These are phyloP conservation scores for Lichtheimia ramosa DNA, from an alignment of 371 early-diverging fungal species.

Conservation along the genomic window DNA sequence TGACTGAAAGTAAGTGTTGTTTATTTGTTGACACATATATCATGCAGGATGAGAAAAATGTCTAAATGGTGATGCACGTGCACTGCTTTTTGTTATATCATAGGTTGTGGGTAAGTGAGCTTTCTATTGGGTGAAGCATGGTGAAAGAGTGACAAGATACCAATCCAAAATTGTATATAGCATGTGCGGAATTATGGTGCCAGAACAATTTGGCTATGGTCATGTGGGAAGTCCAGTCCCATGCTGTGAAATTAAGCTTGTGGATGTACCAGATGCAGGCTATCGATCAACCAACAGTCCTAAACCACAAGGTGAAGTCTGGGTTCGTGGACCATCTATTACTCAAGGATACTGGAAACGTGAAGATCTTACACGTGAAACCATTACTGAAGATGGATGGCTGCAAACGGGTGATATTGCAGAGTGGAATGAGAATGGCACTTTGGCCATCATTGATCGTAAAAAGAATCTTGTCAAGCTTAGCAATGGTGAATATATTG, in stretches of 20 bases:
- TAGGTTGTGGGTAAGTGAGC: conserved; percentile 40
- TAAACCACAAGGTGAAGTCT: conserved; percentile 86
- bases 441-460: conserved; percentile 79
- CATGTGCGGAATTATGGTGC: conserved; percentile 67
- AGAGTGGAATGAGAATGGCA: conserved; percentile 70
- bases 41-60: neutral
- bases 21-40: neutral
- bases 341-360: conserved; percentile 75
- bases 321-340: conserved; percentile 79
- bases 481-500: conserved; percentile 96
- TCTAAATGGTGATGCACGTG: no score
- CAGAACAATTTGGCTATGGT: conserved; percentile 63
- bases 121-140: neutral
- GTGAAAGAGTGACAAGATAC: neutral
- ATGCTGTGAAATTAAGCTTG: conserved; percentile 87
- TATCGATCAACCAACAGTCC: conserved; percentile 74
- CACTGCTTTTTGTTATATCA: conserved; percentile 1
- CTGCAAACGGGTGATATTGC: conserved; percentile 94
- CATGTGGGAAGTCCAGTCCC: conserved; percentile 86
- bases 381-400: conserved; percentile 84
- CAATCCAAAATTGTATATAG: conserved; percentile 20
- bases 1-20: conserved; percentile 52
- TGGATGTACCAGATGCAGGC: conserved; percentile 81
- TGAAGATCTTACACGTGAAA: conserved; percentile 70
- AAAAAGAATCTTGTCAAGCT: conserved; percentile 81